Base-by-base conservation (phyloP, 164 flowering plant species). In the Protea cynaroides region DNA sequence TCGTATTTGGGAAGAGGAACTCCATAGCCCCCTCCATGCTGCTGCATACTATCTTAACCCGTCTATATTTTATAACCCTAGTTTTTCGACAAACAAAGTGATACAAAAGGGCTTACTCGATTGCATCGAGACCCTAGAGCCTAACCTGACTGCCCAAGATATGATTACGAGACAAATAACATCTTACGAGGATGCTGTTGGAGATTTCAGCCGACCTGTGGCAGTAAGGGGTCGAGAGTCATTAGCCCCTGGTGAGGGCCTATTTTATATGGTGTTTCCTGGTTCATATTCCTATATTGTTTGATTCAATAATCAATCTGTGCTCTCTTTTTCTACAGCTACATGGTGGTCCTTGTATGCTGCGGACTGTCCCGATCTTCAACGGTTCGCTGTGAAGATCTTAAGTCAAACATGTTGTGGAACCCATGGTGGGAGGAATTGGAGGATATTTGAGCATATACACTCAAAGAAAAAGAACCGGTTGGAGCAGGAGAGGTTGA, bases 341-440 rank as follows among this genome's bases (percentile, higher is more conserved):
- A 66, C 79, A 19, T 81, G 85, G 85, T 81, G 82, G 85, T 73
- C 79, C 46, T 60, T 71, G 25, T 79, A 75, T 68, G 85, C 71
- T 62, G 67, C 69, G 15, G 78, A 74, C 56, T 75, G 63, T 61
- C 83, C 82, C 5, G 69, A 74, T 57, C 61, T 80, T 59, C 77
- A 72, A 58, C 70, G 73, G 5, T 65, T 80, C 38, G 83, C 83
- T 64, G 63, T 80, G 14, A 65, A 77, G 56, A 70, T 80, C 19
- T 56, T 77, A 65, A 77, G 80, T 69, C 83, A 80, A 59, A 68
- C 73, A 22, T 80, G 79, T 67, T 63, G 79, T 44, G 56, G 65
- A 7, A 57, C 29, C 17, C 58, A 44, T 1, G 69, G 67, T 56
- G 67, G 62, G 51, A 61, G 71, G 47, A 69, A 58, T 34, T 67